Evolutionary conservation across 177 flowering plant species (phyloP), one percentile per base, ranked within the genome.

Genomic region (Vitis hybrid): DNA sequence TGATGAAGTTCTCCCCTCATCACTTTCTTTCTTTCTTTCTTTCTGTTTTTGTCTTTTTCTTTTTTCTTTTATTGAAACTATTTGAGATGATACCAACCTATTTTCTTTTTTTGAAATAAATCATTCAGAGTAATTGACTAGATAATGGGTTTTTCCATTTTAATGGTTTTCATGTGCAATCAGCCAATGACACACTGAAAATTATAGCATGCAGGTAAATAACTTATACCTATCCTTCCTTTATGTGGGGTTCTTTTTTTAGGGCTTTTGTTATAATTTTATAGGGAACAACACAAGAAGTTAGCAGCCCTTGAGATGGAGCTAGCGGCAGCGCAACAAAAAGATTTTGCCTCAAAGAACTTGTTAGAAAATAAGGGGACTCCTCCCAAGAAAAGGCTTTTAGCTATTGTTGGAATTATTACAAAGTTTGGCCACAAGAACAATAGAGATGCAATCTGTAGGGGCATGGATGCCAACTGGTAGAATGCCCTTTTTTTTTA

Each of bases 391-490:
- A 88, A 77, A 72, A 83, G 74, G 71, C 84, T 81, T 14, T 70
- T 88, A 24, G 85, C 81, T 61, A 97, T 93, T 50, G 80, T 95
- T 56, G 98, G 99, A 70, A 81, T 95, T 21, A 40, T 85, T 46
- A 91, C 99, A 6, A 75, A 68, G 12, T 93, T 93, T 83, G 94
- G 93, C 30, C 89, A 80, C 72, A 84, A 81, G 71, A 89, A 83
- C 64, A 89, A 89, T 18, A 88, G 99, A 73, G 90, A 91, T 78
- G 96, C 96, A 14, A 83, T 89, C 60, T 86, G 98, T 49, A 89
- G 79, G 77, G 97, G 98, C 30, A 64, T 93, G 98, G 97, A 86
- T 93, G 94, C 85, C 89, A 78, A 81, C 87, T 63, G 99, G 99
- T 95, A 88, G 62, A 54, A 56, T 74, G 63, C 62, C 16, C 27